These are phyloP conservation scores for Picea sitchensis DNA, from an alignment of 75 land plant species.

Conservation along the genomic window DNA sequence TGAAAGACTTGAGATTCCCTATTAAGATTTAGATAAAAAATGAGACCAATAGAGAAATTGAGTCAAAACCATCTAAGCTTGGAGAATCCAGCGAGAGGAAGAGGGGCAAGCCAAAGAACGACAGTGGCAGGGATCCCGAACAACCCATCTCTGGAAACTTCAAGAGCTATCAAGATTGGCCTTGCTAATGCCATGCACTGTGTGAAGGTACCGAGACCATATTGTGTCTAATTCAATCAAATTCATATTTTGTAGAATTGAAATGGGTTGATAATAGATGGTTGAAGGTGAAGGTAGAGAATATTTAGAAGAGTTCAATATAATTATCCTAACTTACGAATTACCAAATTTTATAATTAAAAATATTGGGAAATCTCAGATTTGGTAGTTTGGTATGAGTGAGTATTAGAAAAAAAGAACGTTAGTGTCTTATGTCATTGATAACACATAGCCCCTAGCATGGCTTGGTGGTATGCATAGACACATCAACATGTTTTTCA, in stretches of 20 bases:
- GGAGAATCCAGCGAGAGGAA: constrained; percentile 9
- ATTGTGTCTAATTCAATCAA: constrained; percentile 29
- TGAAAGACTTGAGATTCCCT: constrained; percentile 54
- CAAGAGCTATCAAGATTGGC: constrained; percentile 55
- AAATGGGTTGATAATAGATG: no score
- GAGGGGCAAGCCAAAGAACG: constrained; percentile 37
- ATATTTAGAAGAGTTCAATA: no score
- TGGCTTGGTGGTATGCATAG: no score
- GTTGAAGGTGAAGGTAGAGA: no score
- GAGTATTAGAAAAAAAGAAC: no score
- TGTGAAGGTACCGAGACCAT: constrained; percentile 39
- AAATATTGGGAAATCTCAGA: no score
- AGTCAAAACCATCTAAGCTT: constrained; percentile 25
- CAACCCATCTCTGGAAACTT: constrained; percentile 80
- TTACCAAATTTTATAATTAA: no score
- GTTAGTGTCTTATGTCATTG: no score
- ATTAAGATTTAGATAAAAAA: constrained; percentile 66
- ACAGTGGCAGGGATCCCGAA: constrained; percentile 59
- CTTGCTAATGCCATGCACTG: constrained; percentile 32
- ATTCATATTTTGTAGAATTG: not conserved
- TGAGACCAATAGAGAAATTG: constrained; percentile 46
- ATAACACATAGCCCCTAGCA: no score
- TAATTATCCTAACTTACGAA: no score
- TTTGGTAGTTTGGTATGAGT: no score
- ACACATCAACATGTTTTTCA: no score